A percentile compares a stretch with the other conserved stretches of the same genome.
phyloP scores from a whole-genome alignment of 306 rosid genomes.

The Citrullus amarus region DNA sequence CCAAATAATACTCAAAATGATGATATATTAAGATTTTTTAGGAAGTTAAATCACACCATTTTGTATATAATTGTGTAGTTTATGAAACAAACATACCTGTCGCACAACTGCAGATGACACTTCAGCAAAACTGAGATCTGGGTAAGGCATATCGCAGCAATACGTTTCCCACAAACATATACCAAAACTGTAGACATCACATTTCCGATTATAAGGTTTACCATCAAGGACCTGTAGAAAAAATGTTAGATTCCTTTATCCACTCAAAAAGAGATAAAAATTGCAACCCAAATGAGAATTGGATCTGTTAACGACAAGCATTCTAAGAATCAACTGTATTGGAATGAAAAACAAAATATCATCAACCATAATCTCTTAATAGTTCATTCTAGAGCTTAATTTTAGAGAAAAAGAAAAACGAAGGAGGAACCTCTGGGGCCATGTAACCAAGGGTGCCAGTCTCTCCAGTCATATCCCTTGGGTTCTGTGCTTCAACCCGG shows the following conservation, averaged over 20 bases:
- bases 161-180: conserved; percentile 93
- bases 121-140: conserved; percentile 65
- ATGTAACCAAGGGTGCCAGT: conserved; percentile 90
- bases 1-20: not conserved
- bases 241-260: not conserved
- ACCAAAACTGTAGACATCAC: conserved; percentile 82
- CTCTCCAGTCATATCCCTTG: conserved; percentile 85
- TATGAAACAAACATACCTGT: conserved; percentile 29
- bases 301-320: not conserved
- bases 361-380: not conserved
- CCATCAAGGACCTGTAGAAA: conserved; percentile 68
- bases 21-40: not conserved
- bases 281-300: not conserved
- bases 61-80: not conserved
- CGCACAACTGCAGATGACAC: conserved; percentile 63
- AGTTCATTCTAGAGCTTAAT: not conserved
- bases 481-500: conserved; percentile 79
- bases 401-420: not conserved
- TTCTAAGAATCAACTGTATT: not conserved
- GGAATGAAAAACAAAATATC: not conserved
- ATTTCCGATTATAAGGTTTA: conserved; percentile 81
- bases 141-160: conserved; percentile 86
- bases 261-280: not conserved
- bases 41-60: not conserved
- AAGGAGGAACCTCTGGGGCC: conserved; percentile 74